A percentile compares a stretch with the other conserved stretches of the same genome.
Evolutionary conservation across 1,284 basidiomycete species (phyloP).

Genomic region (Trichosporon ovoides): DNA sequence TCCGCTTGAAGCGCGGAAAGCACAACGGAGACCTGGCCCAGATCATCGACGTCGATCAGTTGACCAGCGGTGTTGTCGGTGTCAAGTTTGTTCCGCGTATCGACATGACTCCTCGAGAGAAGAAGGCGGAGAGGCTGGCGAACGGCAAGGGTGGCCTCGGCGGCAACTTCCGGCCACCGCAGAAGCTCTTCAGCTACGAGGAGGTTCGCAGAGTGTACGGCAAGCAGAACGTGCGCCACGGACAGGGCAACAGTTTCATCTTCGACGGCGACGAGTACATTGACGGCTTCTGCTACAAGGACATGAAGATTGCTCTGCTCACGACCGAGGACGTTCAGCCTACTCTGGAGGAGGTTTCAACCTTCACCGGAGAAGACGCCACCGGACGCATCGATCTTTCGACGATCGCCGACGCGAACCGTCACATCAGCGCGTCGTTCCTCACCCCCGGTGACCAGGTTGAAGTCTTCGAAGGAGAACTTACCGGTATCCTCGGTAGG

Average conservation of each 20-base stretch:
- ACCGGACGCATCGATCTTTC: constrained; percentile 42
- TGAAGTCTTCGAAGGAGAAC: constrained; percentile 95
- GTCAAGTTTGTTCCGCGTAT: constrained; percentile 95
- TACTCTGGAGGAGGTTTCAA: constrained; percentile 90
- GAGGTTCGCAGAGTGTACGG: constrained; percentile 87
- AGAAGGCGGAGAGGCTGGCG: constrained; percentile 55
- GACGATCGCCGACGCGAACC: constrained; percentile 45
- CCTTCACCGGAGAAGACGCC: constrained; percentile 61
- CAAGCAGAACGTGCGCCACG: constrained; percentile 63
- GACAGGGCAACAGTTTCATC: constrained; percentile 61
- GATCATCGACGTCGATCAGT: constrained; percentile 89
- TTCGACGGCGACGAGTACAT: constrained; percentile 92
- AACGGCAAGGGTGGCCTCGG: constrained; percentile 49
- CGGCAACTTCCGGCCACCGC: constrained; percentile 62
- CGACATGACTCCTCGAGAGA: constrained; percentile 86
- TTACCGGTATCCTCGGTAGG: constrained; percentile 83
- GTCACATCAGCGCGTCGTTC: constrained; percentile 58
- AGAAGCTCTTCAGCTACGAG: constrained; percentile 89
- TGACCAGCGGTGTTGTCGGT: constrained; percentile 66
- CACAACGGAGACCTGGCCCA: constrained; percentile 94
- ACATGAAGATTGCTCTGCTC: constrained; percentile 76
- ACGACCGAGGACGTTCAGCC: constrained; percentile 88
- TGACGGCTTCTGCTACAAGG: constrained; percentile 95
- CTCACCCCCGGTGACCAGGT: constrained; percentile 97
- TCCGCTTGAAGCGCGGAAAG: constrained; percentile 87